phyloP scores from a whole-genome alignment of 2,329 filamentous ascomycete species.

The Xylariaceae sp. region DNA sequence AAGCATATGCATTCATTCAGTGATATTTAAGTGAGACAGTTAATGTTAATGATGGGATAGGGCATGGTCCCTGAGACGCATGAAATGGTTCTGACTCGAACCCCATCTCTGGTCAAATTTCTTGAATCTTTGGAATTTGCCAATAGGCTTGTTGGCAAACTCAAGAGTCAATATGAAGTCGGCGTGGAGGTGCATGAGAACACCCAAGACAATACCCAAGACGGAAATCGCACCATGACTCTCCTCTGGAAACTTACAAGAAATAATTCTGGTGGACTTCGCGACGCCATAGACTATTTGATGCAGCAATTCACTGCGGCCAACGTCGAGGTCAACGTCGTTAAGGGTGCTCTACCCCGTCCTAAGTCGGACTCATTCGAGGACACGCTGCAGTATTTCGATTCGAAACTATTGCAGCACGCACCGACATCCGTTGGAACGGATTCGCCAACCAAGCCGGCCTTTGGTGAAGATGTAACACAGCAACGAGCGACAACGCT shows the following conservation, averaged over 20 bases:
- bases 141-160: conserved; percentile 71
- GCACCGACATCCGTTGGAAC: conserved; percentile 74
- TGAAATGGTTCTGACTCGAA: conserved; percentile 77
- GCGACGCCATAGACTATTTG: conserved; percentile 93
- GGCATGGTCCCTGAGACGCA: conserved; percentile 98
- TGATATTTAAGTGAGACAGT: background rate
- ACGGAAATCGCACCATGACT: conserved; percentile 53
- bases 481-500: conserved; percentile 73
- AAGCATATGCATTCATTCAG: conserved; percentile 28
- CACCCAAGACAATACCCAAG: conserved; percentile 51
- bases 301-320: conserved; percentile 79
- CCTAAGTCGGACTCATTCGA: conserved; percentile 99
- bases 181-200: conserved; percentile 70
- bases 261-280: conserved; percentile 91
- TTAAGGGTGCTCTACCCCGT: conserved; percentile 94
- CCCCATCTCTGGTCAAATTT: conserved; percentile 70
- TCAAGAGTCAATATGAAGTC: conserved; percentile 89
- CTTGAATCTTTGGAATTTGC: conserved; percentile 77
- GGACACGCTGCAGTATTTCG: conserved; percentile 92
- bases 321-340: conserved; percentile 78
- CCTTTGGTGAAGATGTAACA: conserved; percentile 74
- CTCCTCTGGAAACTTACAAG: conserved; percentile 81
- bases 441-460: conserved; percentile 82
- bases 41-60: conserved; percentile 39
- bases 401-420: conserved; percentile 92